Percentiles rank a stretch among this genome's conserved stretches.
Conservation (phyloP, 2,329 filamentous ascomycete genomes). For the Coleophoma cylindrospora region DNA sequence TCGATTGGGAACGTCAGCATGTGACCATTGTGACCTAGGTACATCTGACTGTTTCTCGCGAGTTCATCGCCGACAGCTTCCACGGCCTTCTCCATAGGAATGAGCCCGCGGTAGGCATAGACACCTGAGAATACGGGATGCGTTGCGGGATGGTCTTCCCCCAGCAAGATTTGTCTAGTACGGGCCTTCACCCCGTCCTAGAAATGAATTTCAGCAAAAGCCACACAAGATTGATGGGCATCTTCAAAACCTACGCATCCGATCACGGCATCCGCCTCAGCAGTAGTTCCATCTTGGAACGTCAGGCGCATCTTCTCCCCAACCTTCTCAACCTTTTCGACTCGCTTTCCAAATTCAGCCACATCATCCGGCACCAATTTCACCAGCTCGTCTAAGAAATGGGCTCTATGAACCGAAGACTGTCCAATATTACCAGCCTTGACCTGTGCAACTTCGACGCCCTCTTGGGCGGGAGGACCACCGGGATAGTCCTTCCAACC, state of each 20-base stretch:
- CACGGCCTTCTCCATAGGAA: conserved; percentile 51
- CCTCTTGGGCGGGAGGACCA: conserved; percentile 11
- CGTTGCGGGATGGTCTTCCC: conserved; percentile 22
- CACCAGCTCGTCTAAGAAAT: conserved; percentile 24
- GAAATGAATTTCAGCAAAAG: too few species aligned
- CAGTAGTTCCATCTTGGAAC: conserved; percentile 39
- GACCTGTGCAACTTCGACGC: conserved; percentile 9
- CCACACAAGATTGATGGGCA: too few species aligned
- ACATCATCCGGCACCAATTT: conserved; percentile 32
- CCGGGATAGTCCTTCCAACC: conserved; percentile 12
- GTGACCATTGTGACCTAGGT: conserved; percentile 47
- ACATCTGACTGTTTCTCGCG: conserved; percentile 41
- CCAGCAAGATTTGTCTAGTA: conserved; percentile 46
- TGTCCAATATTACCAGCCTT: conserved; percentile 17
- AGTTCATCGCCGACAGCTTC: conserved; percentile 42
- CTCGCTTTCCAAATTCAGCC: conserved; percentile 28
- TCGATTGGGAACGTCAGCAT: conserved; percentile 58
- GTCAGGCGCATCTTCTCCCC: conserved; percentile 24
- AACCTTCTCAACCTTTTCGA: conserved; percentile 25
- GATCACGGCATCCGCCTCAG: conserved; percentile 42
- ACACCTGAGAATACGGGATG: conserved; percentile 45
- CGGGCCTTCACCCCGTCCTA: conserved; percentile 56
- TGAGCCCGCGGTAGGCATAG: conserved; percentile 56
- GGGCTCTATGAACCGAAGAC: conserved; percentile 22
- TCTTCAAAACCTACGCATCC: conserved; percentile 34